phyloP scores from a whole-genome alignment of 1,284 basidiomycete genomes.

The Acaromyces ingoldii region DNA sequence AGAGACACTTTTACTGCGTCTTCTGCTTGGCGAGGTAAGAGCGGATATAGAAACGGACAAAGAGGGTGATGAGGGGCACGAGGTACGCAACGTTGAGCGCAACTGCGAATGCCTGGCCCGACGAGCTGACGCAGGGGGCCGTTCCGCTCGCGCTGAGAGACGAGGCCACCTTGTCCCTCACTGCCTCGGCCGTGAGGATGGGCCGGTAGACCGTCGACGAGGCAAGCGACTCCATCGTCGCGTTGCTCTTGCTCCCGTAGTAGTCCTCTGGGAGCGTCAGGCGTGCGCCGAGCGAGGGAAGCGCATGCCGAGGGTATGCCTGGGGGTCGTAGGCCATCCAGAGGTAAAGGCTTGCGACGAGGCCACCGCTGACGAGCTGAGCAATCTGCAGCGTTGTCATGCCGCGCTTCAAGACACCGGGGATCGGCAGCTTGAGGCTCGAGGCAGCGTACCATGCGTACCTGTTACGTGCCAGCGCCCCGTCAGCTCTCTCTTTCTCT shows the following conservation, averaged over 20 bases:
- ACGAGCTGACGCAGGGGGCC: conserved; percentile 16
- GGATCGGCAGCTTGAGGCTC: conserved; percentile 44
- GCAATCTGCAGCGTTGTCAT: conserved; percentile 45
- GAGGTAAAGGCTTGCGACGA: conserved; percentile 20
- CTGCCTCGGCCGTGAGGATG: background rate
- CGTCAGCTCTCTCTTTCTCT: no score
- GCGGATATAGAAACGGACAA: conserved; percentile 35
- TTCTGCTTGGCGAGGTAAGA: conserved; percentile 26
- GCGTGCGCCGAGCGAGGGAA: conserved; percentile 21
- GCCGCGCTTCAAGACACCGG: conserved; percentile 41
- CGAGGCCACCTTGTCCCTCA: background rate
- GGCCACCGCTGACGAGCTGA: conserved; percentile 33
- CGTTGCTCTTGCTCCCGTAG: no score
- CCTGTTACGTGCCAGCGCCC: no score
- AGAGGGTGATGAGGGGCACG: conserved; percentile 35
- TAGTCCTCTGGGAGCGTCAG: background rate
- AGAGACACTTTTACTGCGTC: background rate
- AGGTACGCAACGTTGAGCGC: conserved; percentile 28
- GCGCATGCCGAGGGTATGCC: conserved; percentile 18
- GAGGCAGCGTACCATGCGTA: conserved; percentile 49
- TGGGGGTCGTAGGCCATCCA: conserved; percentile 23
- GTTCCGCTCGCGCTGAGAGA: background rate
- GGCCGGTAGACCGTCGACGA: background rate
- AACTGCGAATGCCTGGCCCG: conserved; percentile 26
- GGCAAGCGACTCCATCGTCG: background rate